Evolutionary conservation across 2,329 filamentous ascomycete species (phyloP).

Genomic region (Pseudogymnoascus sp.): DNA sequence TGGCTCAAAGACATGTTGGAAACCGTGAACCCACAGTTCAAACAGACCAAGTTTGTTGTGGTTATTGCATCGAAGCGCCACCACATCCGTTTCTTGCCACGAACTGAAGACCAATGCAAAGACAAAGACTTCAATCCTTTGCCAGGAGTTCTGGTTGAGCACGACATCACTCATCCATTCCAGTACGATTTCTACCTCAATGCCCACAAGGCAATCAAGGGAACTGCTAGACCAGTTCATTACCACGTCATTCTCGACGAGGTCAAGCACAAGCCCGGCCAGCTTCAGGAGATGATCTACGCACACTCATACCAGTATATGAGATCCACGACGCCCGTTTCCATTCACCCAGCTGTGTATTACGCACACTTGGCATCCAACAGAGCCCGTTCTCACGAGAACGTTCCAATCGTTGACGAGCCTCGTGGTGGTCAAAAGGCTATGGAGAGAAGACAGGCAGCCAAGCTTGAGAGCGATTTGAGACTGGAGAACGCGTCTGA

Average conservation of each 20-base stretch:
- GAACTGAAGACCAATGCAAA: slow-evolving; percentile 37
- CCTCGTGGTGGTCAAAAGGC: slow-evolving; percentile 38
- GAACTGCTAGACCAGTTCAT: slow-evolving; percentile 84
- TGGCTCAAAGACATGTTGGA: slow-evolving; percentile 50
- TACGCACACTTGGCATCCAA: slow-evolving; percentile 87
- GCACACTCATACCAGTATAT: slow-evolving; percentile 92
- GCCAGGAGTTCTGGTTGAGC: slow-evolving; percentile 81
- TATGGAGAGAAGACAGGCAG: slow-evolving; percentile 22
- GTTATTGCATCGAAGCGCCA: slow-evolving; percentile 90
- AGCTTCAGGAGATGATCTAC: slow-evolving; percentile 83
- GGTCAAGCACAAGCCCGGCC: slow-evolving; percentile 55
- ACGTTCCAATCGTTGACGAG: slow-evolving; percentile 38
- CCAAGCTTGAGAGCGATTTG: slow-evolving; percentile 11
- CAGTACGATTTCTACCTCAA: slow-evolving; percentile 81
- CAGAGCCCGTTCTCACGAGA: slow-evolving; percentile 70
- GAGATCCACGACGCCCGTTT: slow-evolving; percentile 87
- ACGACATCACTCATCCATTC: slow-evolving; percentile 81
- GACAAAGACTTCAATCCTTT: slow-evolving; percentile 77
- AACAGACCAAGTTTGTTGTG: slow-evolving; percentile 61
- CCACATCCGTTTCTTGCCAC: slow-evolving; percentile 80
- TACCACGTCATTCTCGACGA: slow-evolving; percentile 89
- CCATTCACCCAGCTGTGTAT: slow-evolving; percentile 76
- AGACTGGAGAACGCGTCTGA: slow-evolving; percentile 16
- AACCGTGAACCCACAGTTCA: slow-evolving; percentile 19
- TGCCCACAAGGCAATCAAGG: slow-evolving; percentile 77